phyloP scores from a whole-genome alignment of 2,329 filamentous ascomycete species.

The Pestalotiopsis sp. region DNA sequence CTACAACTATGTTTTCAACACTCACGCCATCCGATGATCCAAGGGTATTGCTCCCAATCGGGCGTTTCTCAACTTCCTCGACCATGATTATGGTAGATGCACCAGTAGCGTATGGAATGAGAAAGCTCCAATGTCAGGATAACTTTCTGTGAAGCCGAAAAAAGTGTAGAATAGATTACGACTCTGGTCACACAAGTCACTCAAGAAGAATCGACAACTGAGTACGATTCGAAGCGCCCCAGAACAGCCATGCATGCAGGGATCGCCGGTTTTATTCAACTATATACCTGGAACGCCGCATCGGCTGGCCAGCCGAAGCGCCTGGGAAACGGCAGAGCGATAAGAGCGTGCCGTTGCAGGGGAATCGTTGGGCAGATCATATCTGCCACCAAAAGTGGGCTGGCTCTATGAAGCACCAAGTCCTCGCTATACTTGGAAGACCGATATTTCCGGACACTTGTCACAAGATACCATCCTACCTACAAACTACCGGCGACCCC shows the following conservation, averaged over 20 bases:
- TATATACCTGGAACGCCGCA: not conserved
- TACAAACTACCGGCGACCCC: not conserved
- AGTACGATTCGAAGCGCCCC: not conserved
- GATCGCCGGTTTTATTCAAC: not conserved
- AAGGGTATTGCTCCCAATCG: not conserved
- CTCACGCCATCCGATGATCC: not conserved
- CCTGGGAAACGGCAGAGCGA: not conserved
- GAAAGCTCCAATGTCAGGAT: not conserved
- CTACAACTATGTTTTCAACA: constrained; percentile 1
- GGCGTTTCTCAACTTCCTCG: not conserved
- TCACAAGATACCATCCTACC: not conserved
- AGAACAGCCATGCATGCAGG: not conserved
- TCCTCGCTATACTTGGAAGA: not conserved
- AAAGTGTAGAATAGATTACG: not conserved
- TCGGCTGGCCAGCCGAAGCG: not conserved
- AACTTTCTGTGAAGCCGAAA: not conserved
- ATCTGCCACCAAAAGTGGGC: not conserved
- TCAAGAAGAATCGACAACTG: not conserved
- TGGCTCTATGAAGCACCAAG: not conserved
- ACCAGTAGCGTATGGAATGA: too few relatives aligned
- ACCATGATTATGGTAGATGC: not conserved
- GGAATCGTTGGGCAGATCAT: not conserved
- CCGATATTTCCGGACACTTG: not conserved
- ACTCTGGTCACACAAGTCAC: not conserved
- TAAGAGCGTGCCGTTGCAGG: not conserved